A percentile compares a stretch with the other conserved stretches of the same genome.
Evolutionary conservation across 495 filamentous ascomycete species (phyloP).

Genomic region (Cudoniella acicularis): DNA sequence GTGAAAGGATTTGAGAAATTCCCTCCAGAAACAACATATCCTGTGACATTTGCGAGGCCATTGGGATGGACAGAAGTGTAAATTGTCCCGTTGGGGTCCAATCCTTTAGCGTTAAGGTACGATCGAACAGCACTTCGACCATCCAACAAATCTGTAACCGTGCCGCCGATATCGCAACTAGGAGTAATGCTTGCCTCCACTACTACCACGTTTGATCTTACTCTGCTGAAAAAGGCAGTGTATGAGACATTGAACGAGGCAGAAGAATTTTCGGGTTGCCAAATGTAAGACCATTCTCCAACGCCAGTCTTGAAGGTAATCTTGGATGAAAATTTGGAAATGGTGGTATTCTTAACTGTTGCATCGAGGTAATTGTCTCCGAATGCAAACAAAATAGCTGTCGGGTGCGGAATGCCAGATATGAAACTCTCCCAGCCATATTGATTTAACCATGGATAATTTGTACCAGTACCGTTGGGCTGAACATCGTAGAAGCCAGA

Average conservation of each 20-base stretch:
- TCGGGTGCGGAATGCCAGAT: slow-evolving; percentile 58
- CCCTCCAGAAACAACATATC: slow-evolving; percentile 47
- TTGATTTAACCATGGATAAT: slow-evolving; percentile 68
- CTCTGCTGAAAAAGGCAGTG: slow-evolving; percentile 42
- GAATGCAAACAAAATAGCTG: slow-evolving; percentile 54
- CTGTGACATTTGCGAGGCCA: slow-evolving; percentile 45
- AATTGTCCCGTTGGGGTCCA: slow-evolving; percentile 39
- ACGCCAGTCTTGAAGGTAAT: slow-evolving; percentile 62
- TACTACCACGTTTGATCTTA: slow-evolving; percentile 39
- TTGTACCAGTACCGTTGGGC: slow-evolving; percentile 57
- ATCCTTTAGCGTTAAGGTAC: slow-evolving; percentile 37
- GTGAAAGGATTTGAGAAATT: slow-evolving; percentile 30
- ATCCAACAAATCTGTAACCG: slow-evolving; percentile 51
- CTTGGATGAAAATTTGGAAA: slow-evolving; percentile 58
- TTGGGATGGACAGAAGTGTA: slow-evolving; percentile 48
- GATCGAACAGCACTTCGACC: slow-evolving; percentile 50
- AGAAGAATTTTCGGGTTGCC: slow-evolving; percentile 50
- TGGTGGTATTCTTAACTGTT: slow-evolving; percentile 52
- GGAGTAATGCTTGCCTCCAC: slow-evolving; percentile 45
- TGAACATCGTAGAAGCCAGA: slow-evolving; percentile 70
- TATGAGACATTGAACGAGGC: slow-evolving; percentile 54
- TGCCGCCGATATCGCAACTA: slow-evolving; percentile 34
- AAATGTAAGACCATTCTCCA: slow-evolving; percentile 61
- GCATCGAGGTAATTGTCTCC: slow-evolving; percentile 56
- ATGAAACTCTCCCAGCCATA: slow-evolving; percentile 73